These are phyloP conservation scores for Vitis amurensis DNA, from an alignment of 164 flowering plant genomes.

Conservation along the genomic window DNA sequence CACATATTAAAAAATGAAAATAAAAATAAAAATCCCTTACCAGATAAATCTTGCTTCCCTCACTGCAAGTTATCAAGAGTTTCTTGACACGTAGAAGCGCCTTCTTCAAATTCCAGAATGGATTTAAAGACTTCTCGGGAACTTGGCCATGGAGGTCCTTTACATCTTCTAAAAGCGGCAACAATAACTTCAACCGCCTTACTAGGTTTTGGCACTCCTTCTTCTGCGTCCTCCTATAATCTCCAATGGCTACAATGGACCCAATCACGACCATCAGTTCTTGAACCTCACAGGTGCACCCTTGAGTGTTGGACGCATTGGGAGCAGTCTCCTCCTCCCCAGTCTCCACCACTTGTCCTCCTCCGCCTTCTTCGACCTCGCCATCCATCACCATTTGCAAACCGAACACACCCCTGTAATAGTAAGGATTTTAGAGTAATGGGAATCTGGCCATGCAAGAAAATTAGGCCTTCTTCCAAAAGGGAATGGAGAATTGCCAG, in stretches of 20 bases:
- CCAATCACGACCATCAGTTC: conserved; percentile 47
- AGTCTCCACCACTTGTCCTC: not conserved
- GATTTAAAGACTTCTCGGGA: conserved; percentile 17
- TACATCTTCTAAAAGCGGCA: conserved; percentile 66
- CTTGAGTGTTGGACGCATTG: not conserved
- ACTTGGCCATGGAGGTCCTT: conserved; percentile 33
- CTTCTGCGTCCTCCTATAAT: conserved; percentile 55
- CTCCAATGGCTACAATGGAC: conserved; percentile 34
- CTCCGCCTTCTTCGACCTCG: conserved; percentile 11
- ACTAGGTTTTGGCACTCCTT: conserved; percentile 56
- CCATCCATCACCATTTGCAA: conserved; percentile 24
- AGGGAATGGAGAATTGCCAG: not conserved
- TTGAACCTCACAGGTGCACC: conserved; percentile 6
- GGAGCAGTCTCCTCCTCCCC: conserved; percentile 7
- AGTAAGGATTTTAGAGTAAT: no score
- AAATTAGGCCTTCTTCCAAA: not conserved
- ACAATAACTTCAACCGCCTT: conserved; percentile 61
- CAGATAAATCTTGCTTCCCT: conserved; percentile 82
- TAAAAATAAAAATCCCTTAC: conserved; percentile 30
- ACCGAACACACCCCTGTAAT: no score
- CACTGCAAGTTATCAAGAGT: conserved; percentile 53
- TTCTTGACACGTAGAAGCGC: conserved; percentile 49
- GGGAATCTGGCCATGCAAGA: no score
- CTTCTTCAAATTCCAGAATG: conserved; percentile 45
- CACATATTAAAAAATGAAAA: not conserved